Percentiles rank a stretch among this genome's conserved stretches.
These are phyloP conservation scores for Quercus engelmannii DNA, from an alignment of 306 rosid genomes.

Conservation along the genomic window DNA sequence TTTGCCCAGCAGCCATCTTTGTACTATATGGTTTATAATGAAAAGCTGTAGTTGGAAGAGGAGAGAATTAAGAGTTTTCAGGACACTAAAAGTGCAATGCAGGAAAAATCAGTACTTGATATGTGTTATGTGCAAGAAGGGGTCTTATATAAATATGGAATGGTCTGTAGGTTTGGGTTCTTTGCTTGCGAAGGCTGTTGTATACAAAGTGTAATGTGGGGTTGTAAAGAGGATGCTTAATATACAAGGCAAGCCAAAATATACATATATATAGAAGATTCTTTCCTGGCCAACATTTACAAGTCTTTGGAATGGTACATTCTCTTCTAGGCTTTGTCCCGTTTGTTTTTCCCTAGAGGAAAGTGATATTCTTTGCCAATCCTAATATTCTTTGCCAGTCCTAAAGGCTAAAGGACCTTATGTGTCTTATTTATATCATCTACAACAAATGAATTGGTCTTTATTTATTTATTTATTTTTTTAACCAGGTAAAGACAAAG, in stretches of 20 bases:
- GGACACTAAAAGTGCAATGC: slow-evolving; percentile 15
- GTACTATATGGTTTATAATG: neutral
- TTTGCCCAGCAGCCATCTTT: slow-evolving; percentile 59
- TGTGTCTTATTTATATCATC: neutral
- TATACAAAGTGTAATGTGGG: slow-evolving; percentile 20
- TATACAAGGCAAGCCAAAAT: slow-evolving; percentile 58
- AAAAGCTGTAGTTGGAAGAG: slow-evolving; percentile 2
- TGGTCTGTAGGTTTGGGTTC: slow-evolving; percentile 47
- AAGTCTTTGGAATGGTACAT: slow-evolving; percentile 26
- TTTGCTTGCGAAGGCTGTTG: slow-evolving; percentile 79
- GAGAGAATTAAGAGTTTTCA: slow-evolving; percentile 9
- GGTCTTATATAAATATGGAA: slow-evolving; percentile 18
- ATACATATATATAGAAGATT: slow-evolving; percentile 25
- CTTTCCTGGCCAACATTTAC: slow-evolving; percentile 48
- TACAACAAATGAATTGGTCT: neutral
- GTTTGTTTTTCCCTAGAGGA: slow-evolving; percentile 11
- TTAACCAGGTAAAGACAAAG: too few species aligned
- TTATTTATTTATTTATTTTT: too few species aligned
- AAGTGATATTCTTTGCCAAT: slow-evolving; percentile 53
- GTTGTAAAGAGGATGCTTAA: slow-evolving; percentile 73
- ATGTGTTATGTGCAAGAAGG: slow-evolving; percentile 21
- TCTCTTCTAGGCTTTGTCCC: slow-evolving; percentile 5
- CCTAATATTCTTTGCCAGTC: neutral
- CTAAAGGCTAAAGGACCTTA: neutral
- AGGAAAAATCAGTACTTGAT: slow-evolving; percentile 13